Conservation (phyloP, 2,329 filamentous ascomycete species). For the Grosmannia huntii region DNA sequence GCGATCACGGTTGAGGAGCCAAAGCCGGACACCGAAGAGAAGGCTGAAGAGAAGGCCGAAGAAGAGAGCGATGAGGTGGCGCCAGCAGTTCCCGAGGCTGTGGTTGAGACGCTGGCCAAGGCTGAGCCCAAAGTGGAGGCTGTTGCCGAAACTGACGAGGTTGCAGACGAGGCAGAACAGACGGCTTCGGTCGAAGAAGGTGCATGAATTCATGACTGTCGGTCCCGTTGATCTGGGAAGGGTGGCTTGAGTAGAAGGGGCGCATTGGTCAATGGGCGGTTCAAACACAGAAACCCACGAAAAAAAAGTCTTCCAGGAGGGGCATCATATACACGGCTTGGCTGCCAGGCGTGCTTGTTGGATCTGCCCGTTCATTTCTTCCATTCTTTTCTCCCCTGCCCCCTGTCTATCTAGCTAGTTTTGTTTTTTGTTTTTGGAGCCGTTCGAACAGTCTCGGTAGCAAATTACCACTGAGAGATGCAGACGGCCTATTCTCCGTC, state of each 20-base stretch:
- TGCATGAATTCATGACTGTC: neutral
- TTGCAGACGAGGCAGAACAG: neutral
- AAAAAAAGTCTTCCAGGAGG: neutral
- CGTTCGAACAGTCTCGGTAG: neutral
- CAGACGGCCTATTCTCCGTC: neutral
- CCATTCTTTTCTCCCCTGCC: neutral
- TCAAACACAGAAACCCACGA: neutral
- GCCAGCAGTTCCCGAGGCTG: constrained; percentile 1
- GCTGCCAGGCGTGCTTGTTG: neutral
- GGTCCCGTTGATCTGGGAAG: neutral
- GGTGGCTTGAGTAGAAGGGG: neutral
- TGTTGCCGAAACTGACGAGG: neutral
- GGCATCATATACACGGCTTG: neutral
- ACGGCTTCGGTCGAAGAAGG: neutral
- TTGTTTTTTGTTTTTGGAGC: neutral
- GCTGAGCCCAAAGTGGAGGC: neutral
- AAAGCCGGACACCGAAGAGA: neutral
- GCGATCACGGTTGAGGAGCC: too few species aligned
- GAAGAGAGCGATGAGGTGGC: constrained; percentile 3
- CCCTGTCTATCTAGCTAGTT: neutral
- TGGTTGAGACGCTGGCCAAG: constrained; percentile 1
- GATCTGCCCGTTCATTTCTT: neutral
- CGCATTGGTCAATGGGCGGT: neutral
- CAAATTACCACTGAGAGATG: neutral
- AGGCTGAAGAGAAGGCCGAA: neutral